Conservation (phyloP, 1,284 basidiomycete species). For the Boletellus sp. region DNA sequence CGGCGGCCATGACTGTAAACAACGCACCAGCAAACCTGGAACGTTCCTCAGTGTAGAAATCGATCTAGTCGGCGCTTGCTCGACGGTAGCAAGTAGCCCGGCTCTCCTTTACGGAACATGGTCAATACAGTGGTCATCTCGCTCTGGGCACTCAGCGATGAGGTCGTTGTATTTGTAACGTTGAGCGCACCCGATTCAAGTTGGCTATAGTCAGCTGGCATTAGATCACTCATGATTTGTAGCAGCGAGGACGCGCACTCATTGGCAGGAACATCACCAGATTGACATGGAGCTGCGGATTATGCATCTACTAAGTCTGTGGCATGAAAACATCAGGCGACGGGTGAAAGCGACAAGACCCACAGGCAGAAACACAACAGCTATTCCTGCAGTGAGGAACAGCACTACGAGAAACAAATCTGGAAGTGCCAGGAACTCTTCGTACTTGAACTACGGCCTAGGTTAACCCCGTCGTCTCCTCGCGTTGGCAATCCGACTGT, state of each 20-base stretch:
- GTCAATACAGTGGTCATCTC: slow-evolving; percentile 57
- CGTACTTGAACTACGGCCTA: slow-evolving; percentile 72
- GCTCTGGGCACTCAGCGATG: slow-evolving; percentile 38
- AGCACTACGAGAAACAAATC: slow-evolving; percentile 38
- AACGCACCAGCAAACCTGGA: slow-evolving; percentile 5
- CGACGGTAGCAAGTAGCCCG: slow-evolving; percentile 71
- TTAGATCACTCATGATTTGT: slow-evolving; percentile 3
- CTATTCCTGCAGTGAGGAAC: slow-evolving; percentile 11
- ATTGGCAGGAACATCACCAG: slow-evolving; percentile 64
- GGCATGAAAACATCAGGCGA: slow-evolving; percentile 2
- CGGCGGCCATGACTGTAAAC: slow-evolving; percentile 66
- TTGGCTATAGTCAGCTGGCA: slow-evolving; percentile 35
- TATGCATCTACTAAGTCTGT: slow-evolving; percentile 50
- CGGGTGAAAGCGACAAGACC: neutral
- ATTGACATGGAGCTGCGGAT: slow-evolving; percentile 38
- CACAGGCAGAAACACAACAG: slow-evolving; percentile 26
- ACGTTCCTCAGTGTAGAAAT: neutral
- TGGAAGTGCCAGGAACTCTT: slow-evolving; percentile 59
- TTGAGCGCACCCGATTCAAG: slow-evolving; percentile 56
- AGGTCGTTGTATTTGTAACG: slow-evolving; percentile 55
- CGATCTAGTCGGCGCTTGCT: slow-evolving; percentile 37
- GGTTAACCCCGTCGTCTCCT: slow-evolving; percentile 22
- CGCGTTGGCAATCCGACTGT: slow-evolving; percentile 6
- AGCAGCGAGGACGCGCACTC: slow-evolving; percentile 38
- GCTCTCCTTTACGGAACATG: slow-evolving; percentile 67